A percentile compares a stretch with the other conserved stretches of the same genome.
Conservation (phyloP, 306 rosid species). For the Prunus mume region DNA sequence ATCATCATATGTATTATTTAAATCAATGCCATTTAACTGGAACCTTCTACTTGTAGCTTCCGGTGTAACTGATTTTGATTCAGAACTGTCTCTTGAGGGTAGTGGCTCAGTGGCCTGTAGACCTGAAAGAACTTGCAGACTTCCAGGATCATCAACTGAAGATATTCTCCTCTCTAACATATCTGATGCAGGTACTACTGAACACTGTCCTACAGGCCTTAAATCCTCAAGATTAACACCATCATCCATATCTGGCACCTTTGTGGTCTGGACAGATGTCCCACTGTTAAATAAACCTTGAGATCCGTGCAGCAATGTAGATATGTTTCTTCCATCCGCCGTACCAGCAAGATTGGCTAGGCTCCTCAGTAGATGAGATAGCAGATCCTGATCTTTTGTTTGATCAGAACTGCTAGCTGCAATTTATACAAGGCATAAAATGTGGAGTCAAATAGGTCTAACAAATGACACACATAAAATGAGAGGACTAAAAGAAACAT, state of each 20-base stretch:
- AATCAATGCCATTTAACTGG: conserved; percentile 69
- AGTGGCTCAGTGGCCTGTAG: neutral
- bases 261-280: conserved; percentile 28
- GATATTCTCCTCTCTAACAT: conserved; percentile 35
- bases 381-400: conserved; percentile 70
- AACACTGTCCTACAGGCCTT: conserved; percentile 38
- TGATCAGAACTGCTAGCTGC: conserved; percentile 71
- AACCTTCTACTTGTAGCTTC: conserved; percentile 52
- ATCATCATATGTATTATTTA: conserved; percentile 77
- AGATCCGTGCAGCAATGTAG: conserved; percentile 54
- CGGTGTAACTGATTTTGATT: conserved; percentile 60
- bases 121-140: conserved; percentile 29
- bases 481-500: conserved; percentile 2
- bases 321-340: conserved; percentile 42
- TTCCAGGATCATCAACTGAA: conserved; percentile 36
- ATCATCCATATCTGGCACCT: conserved; percentile 2
- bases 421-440: conserved; percentile 32
- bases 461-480: neutral
- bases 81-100: conserved; percentile 45
- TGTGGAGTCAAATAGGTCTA: conserved; percentile 18
- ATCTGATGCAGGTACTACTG: conserved; percentile 33
- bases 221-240: conserved; percentile 41
- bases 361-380: conserved; percentile 69
- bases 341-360: conserved; percentile 57
- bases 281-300: conserved; percentile 51